Base-by-base conservation (phyloP, 495 filamentous ascomycete species). In the Chaetomidium leptoderma region DNA sequence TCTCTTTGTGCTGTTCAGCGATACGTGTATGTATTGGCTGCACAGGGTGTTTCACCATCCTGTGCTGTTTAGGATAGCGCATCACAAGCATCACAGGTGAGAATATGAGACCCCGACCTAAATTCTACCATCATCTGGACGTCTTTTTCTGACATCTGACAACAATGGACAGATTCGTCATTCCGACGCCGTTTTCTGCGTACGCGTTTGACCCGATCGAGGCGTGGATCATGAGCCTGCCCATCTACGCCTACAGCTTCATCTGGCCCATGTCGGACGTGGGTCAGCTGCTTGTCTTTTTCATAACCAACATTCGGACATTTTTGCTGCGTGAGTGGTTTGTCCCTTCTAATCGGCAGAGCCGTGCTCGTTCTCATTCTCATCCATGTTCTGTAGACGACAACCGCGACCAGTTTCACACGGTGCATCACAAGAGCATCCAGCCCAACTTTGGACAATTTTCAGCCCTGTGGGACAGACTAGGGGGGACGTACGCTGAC, bases 191-290 rank as follows among this genome's bases (percentile, higher is more conserved):
- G 19, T 44, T 44, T 24, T 24, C 40, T 21, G 40, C 40, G 40
- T 44, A 44, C 21, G 40, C 40, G 8, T 44, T 44, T 44, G 40
- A 24, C 1, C 40, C 40, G 9, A 10, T 44, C 11, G 40, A 44
- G 21, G 19, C 10, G 9, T 44, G 40, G 40, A 24, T 44, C 40
- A 44, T 44, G 40, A 44, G 40, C 40, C 21, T 44, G 40, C 40
- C 40, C 21, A 13, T 44, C 21, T 44, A 44, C 40, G 40, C 40
- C 40, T 44, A 44, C 21, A 44, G 40, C 21, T 44, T 44, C 40
- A 5, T 44, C 8, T 44, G 19, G 19, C 40, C 40, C 21, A 44
- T 44, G 40, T 44, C 40, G 3, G 40, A 44, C n/a, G 40, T 44
- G 9, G 40, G 19, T 2, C 40, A 44, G 19, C 40, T 44, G 2